These are phyloP conservation scores for Cubamyces sp. DNA, from an alignment of 768 basidiomycete species.

Conservation along the genomic window DNA sequence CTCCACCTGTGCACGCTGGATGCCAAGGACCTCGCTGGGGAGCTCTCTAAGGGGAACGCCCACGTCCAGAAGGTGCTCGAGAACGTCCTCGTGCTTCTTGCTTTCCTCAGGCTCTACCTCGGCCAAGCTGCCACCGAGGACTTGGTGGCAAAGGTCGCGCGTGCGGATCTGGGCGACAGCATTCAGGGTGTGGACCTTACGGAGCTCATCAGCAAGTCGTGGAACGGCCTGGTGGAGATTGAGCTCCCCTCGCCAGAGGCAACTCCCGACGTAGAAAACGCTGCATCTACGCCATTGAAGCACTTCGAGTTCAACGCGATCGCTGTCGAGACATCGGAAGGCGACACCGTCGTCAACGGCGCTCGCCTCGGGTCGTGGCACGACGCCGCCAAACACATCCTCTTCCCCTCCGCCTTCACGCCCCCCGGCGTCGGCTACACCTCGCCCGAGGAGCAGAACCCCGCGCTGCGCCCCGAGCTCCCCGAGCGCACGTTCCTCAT, in stretches of 20 bases:
- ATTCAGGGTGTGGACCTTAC: constrained; percentile 53
- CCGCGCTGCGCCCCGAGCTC: constrained; percentile 82
- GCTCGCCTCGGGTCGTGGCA: constrained; percentile 75
- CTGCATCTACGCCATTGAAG: constrained; percentile 45
- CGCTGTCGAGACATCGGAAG: constrained; percentile 61
- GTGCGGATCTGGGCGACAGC: constrained; percentile 46
- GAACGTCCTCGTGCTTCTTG: constrained; percentile 68
- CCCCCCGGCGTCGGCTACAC: constrained; percentile 45
- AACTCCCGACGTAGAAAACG: constrained; percentile 23
- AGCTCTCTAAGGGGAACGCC: constrained; percentile 41
- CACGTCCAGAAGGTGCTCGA: constrained; percentile 41
- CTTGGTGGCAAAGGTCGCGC: constrained; percentile 55
- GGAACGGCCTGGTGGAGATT: constrained; percentile 68
- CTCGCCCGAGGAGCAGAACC: constrained; percentile 52
- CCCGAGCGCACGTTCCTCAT: constrained; percentile 91
- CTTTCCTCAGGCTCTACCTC: constrained; percentile 85
- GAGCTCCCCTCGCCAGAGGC: constrained; percentile 41
- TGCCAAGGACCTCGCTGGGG: constrained; percentile 53
- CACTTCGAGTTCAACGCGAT: constrained; percentile 77
- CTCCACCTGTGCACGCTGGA: constrained; percentile 66
- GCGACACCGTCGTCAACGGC: constrained; percentile 62
- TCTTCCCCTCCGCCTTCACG: constrained; percentile 84
- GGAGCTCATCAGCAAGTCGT: constrained; percentile 60
- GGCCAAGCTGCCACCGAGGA: constrained; percentile 62
- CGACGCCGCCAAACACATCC: constrained; percentile 82